Conservation (phyloP, 2,329 filamentous ascomycete species). For the Penicillium digitatum region DNA sequence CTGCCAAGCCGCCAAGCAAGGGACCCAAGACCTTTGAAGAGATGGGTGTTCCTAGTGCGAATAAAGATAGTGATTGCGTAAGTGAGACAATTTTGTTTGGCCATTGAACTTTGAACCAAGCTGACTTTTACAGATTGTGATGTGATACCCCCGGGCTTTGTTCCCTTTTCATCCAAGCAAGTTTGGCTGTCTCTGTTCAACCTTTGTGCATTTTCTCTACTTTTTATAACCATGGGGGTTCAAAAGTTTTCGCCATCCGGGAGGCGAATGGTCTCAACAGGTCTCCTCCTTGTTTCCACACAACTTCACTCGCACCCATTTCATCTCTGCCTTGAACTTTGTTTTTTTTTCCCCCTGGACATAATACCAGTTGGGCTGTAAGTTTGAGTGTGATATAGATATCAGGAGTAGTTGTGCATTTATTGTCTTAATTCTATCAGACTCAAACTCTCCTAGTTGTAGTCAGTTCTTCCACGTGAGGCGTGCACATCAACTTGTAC, state of each 20-base stretch:
- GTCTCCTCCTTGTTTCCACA: slow-evolving; percentile 10
- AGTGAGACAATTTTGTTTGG: slow-evolving; percentile 34
- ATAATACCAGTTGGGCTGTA: slow-evolving; percentile 18
- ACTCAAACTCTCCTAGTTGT: background rate
- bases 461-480: slow-evolving; percentile 7
- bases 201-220: slow-evolving; percentile 12
- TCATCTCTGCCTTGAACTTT: slow-evolving; percentile 11
- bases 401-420: slow-evolving; percentile 15
- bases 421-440: background rate
- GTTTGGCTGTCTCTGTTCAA: slow-evolving; percentile 7
- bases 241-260: slow-evolving; percentile 13
- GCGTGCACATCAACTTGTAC: background rate
- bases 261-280: slow-evolving; percentile 11
- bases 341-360: slow-evolving; percentile 11
- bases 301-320: slow-evolving; percentile 23
- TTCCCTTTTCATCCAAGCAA: slow-evolving; percentile 15
- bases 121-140: slow-evolving; percentile 36
- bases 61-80: slow-evolving; percentile 89
- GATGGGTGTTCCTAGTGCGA: slow-evolving; percentile 87
- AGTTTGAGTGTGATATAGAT: slow-evolving; percentile 10
- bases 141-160: slow-evolving; percentile 37
- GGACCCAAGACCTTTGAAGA: slow-evolving; percentile 96
- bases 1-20: slow-evolving; percentile 52
- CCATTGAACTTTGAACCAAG: background rate
- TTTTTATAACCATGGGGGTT: slow-evolving; percentile 12